These are phyloP conservation scores for Flaveria bidentis DNA, from an alignment of 129 eudicot species.

Conservation along the genomic window DNA sequence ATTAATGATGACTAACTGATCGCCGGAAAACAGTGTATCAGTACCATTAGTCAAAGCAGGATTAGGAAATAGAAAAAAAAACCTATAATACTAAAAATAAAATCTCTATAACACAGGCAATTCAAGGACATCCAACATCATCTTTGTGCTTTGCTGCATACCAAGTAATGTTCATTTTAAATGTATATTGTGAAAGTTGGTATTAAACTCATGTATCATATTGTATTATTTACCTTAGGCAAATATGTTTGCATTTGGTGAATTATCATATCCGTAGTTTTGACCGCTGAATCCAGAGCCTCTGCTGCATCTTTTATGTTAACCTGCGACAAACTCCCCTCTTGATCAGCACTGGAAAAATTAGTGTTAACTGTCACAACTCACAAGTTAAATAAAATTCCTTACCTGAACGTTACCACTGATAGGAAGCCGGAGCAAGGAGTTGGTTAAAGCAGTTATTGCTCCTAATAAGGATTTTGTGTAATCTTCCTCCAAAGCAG, in stretches of 20 bases:
- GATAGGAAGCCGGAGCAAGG: slow-evolving; percentile 69
- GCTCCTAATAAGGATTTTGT: slow-evolving; percentile 55
- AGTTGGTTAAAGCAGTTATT: slow-evolving; percentile 53
- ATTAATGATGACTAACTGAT: neutral
- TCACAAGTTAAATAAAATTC: neutral
- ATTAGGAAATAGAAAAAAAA: neutral
- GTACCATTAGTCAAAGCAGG: neutral
- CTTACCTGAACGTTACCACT: slow-evolving; percentile 63
- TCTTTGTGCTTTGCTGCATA: neutral
- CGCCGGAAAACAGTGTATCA: neutral
- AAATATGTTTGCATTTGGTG: slow-evolving; percentile 46
- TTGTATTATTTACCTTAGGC: slow-evolving; percentile 50
- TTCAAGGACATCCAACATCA: slow-evolving; percentile 7
- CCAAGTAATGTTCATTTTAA: neutral
- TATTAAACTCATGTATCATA: slow-evolving; percentile 5
- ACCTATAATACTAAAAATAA: no score
- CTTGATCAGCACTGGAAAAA: slow-evolving; percentile 4
- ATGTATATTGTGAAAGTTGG: slow-evolving; percentile 1
- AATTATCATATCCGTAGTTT: slow-evolving; percentile 56
- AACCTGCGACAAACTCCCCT: slow-evolving; percentile 40
- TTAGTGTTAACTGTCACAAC: neutral
- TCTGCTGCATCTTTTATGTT: slow-evolving; percentile 58
- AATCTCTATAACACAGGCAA: neutral
- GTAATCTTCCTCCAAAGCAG: slow-evolving; percentile 67
- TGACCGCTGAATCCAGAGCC: slow-evolving; percentile 55